These are phyloP conservation scores for Butyriboletus loyo DNA, from an alignment of 768 basidiomycete species.

Conservation along the genomic window DNA sequence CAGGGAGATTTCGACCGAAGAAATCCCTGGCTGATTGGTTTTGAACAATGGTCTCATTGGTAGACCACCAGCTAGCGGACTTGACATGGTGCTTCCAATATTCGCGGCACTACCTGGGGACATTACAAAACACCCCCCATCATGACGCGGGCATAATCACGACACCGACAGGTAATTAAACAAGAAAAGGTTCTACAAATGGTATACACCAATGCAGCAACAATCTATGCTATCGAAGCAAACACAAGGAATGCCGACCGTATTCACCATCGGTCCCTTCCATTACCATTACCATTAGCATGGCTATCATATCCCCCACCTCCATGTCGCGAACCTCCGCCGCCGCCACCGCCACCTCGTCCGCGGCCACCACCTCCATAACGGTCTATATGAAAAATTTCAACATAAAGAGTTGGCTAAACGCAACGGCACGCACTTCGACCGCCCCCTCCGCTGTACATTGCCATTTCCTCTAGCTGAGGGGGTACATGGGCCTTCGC, in stretches of 20 bases:
- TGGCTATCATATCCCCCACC: conserved; percentile 24
- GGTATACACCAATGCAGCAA: conserved; percentile 23
- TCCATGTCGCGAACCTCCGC: conserved; percentile 20
- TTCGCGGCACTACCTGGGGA: too few relatives aligned
- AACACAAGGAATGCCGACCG: not conserved
- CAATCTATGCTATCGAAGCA: conserved; percentile 19
- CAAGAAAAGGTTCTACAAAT: conserved; percentile 16
- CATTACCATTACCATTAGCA: conserved; percentile 20
- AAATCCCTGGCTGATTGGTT: too few relatives aligned
- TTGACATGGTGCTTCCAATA: too few relatives aligned
- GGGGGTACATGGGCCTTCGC: conserved; percentile 84
- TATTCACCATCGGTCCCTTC: conserved; percentile 25
- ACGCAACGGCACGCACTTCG: conserved; percentile 46
- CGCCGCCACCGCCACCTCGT: conserved; percentile 20
- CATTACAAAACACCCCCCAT: too few relatives aligned
- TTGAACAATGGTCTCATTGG: too few relatives aligned
- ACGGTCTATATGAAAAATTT: conserved; percentile 45
- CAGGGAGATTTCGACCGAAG: too few relatives aligned
- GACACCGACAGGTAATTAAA: conserved; percentile 2
- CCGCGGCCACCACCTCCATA: conserved; percentile 48
- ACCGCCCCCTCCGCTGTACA: conserved; percentile 78
- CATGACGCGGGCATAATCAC: too few relatives aligned
- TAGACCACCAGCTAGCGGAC: too few relatives aligned
- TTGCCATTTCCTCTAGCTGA: conserved; percentile 90
- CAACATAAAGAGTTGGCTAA: not conserved